phyloP scores from a whole-genome alignment of 768 basidiomycete genomes.

The Rhizopogon roseolus region DNA sequence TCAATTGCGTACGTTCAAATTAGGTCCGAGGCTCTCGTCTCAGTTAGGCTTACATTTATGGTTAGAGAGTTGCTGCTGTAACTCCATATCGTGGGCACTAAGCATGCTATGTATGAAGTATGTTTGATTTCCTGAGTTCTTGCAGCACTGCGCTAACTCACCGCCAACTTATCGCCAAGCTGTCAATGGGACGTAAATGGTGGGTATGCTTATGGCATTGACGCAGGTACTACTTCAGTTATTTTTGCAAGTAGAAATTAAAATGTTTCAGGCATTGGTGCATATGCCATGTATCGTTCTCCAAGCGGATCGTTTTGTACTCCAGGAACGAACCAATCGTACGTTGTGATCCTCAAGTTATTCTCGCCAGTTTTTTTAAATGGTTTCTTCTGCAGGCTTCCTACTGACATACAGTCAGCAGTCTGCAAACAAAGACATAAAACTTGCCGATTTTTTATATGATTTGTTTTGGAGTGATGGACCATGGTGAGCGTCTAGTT shows the following conservation, averaged over 20 bases:
- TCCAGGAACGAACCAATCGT: constrained; percentile 19
- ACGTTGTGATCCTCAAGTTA: background rate
- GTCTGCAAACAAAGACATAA: constrained; percentile 18
- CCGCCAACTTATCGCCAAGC: constrained; percentile 10
- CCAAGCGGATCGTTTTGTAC: constrained; percentile 2
- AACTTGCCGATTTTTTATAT: constrained; percentile 15
- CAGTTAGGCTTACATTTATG: background rate
- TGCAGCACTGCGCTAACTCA: background rate
- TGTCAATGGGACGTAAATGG: constrained; percentile 17
- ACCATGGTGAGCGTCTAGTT: constrained; percentile 10
- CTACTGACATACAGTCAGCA: constrained; percentile 13
- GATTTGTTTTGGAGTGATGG: constrained; percentile 14
- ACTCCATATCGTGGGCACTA: constrained; percentile 20
- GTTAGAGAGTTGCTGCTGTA: constrained; percentile 21
- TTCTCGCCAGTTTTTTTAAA: background rate
- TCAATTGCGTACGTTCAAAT: constrained; percentile 14
- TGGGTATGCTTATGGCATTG: constrained; percentile 5
- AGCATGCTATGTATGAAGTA: constrained; percentile 26
- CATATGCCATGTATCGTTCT: constrained; percentile 8
- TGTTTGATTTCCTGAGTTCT: background rate
- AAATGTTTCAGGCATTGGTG: constrained; percentile 5
- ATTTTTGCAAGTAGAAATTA: constrained; percentile 2
- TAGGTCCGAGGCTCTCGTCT: background rate
- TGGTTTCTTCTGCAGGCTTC: constrained; percentile 10
- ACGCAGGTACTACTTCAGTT: constrained; percentile 8